Evolutionary conservation across 2,329 filamentous ascomycete genomes (phyloP).

Genomic region (Aureobasidium sp.): DNA sequence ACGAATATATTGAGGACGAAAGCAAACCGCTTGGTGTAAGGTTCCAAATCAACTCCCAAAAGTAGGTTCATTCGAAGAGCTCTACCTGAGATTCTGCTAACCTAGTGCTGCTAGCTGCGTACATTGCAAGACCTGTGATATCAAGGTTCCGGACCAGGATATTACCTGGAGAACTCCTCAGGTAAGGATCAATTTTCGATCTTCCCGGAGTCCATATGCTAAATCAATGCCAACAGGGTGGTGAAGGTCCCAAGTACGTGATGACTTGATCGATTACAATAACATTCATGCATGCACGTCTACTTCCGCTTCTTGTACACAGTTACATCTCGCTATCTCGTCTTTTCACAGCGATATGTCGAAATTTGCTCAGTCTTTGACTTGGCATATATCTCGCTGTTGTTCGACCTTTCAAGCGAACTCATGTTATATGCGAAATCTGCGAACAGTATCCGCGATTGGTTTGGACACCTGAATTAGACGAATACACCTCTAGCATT

Average conservation of each 20-base stretch:
- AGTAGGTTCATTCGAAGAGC: constrained; percentile 53
- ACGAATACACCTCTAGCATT: background rate
- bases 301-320: constrained; percentile 7
- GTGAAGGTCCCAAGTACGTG: constrained; percentile 62
- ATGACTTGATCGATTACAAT: constrained; percentile 38
- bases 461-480: background rate
- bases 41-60: constrained; percentile 97
- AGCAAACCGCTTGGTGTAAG: constrained; percentile 79
- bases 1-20: constrained; percentile 93
- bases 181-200: constrained; percentile 28
- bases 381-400: background rate
- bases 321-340: background rate
- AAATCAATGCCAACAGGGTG: constrained; percentile 37
- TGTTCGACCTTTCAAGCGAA: background rate
- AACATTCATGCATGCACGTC: background rate
- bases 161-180: constrained; percentile 88
- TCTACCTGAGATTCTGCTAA: constrained; percentile 21
- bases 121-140: constrained; percentile 99
- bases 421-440: background rate
- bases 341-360: background rate
- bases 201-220: background rate
- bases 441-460: background rate
- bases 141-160: constrained; percentile 93
- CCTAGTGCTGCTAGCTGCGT: constrained; percentile 61
- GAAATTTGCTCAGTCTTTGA: background rate